phyloP scores from a whole-genome alignment of 1,139 yeast species.

The Yamadazyma mexicana region DNA sequence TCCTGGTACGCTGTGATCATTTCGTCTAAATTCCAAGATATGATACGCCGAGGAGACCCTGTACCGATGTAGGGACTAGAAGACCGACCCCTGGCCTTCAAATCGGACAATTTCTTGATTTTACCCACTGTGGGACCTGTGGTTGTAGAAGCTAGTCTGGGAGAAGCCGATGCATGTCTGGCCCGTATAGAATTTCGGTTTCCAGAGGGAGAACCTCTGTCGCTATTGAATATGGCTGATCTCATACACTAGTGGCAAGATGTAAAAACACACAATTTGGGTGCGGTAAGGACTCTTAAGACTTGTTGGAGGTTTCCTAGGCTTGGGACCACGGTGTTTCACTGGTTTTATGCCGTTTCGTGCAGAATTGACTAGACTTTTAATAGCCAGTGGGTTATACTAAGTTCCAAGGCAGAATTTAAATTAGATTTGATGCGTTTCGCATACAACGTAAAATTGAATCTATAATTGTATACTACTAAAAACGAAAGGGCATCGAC shows the following conservation, averaged over 20 bases:
- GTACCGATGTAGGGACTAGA: constrained; percentile 3
- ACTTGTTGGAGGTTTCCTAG: no score
- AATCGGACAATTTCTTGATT: background rate
- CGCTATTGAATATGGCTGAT: constrained; percentile 38
- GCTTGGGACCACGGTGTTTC: no score
- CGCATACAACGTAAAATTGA: no score
- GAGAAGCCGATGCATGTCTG: constrained; percentile 6
- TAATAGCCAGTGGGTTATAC: no score
- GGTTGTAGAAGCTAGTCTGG: background rate
- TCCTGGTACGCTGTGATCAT: constrained; percentile 37
- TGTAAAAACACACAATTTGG: no score
- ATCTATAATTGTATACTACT: no score
- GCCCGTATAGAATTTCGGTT: background rate
- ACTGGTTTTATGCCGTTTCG: no score
- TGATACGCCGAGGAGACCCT: constrained; percentile 2
- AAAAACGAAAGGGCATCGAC: no score
- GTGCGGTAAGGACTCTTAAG: no score
- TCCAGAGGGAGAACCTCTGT: constrained; percentile 6
- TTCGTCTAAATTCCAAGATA: constrained; percentile 45
- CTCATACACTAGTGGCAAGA: constrained; percentile 31
- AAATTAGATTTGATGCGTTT: background rate
- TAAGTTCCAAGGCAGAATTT: background rate
- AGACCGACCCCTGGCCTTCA: constrained; percentile 1
- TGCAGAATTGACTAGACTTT: no score
- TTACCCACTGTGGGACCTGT: background rate